Percentiles rank a stretch among this genome's conserved stretches.
Conservation (phyloP, 73 alveolate species). For the Durusdinium trenchii region DNA sequence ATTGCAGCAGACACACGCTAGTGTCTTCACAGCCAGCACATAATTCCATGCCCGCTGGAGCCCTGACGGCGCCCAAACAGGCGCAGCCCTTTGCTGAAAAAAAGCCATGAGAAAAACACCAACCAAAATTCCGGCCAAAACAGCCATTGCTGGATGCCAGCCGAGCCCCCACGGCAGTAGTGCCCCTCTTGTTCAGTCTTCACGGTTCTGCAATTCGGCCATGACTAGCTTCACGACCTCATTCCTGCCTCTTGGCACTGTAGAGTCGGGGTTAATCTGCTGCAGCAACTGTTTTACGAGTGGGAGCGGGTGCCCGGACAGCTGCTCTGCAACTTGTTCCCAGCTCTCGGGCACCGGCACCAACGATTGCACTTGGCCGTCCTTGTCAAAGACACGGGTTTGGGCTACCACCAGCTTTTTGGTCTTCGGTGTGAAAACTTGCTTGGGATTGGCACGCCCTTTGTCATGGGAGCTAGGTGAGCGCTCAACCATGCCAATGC, state of each 20-base stretch:
- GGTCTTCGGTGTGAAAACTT: neutral
- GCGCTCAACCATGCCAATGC: neutral
- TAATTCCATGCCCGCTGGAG: neutral
- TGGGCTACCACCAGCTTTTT: too few relatives aligned
- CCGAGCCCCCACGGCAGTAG: neutral
- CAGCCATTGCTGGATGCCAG: neutral
- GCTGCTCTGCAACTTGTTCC: neutral
- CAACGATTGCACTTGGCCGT: neutral
- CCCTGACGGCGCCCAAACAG: neutral
- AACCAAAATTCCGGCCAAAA: neutral
- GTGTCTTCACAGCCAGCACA: neutral
- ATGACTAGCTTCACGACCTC: neutral
- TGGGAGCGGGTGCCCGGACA: conserved; percentile 24
- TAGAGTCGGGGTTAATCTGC: neutral
- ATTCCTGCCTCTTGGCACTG: neutral
- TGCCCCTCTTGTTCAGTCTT: conserved; percentile 9
- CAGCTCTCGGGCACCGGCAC: neutral
- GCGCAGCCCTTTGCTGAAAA: neutral
- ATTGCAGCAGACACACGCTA: neutral
- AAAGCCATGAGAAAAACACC: neutral
- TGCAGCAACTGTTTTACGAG: conserved; percentile 2
- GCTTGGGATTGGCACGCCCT: neutral
- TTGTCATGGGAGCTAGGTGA: neutral
- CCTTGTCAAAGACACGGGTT: too few relatives aligned
- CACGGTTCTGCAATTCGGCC: conserved; percentile 39